Percentiles rank a stretch among this genome's conserved stretches.
phyloP scores from a whole-genome alignment of 2,329 filamentous ascomycete species.

The Cadophora malorum region DNA sequence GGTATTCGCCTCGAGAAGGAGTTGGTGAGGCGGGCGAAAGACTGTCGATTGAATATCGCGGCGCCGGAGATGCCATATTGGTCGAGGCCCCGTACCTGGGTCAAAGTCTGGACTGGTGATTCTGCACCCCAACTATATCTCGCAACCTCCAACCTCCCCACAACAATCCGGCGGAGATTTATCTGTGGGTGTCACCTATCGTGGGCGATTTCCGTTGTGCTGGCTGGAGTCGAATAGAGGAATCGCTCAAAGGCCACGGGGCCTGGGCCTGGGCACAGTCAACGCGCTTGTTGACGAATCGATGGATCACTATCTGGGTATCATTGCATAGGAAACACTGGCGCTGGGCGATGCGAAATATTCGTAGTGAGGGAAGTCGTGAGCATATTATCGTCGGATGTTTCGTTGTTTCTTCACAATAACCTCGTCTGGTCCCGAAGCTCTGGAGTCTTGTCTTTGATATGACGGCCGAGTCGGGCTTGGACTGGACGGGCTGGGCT shows the following conservation, averaged over 20 bases:
- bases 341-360: constrained; percentile 1
- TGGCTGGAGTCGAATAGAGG: not conserved
- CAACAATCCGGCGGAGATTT: not conserved
- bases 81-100: not conserved
- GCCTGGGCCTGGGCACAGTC: not conserved
- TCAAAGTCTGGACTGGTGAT: too few species aligned
- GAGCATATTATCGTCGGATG: constrained; percentile 12
- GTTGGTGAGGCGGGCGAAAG: constrained; percentile 49
- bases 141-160: constrained; percentile 38
- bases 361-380: constrained; percentile 2
- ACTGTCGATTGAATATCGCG: constrained; percentile 56
- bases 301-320: constrained; percentile 41
- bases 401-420: not conserved
- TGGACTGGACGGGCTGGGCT: not conserved
- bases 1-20: constrained; percentile 53
- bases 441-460: not conserved
- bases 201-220: constrained; percentile 1
- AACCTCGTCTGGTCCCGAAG: not conserved
- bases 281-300: constrained; percentile 34
- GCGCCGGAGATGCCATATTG: constrained; percentile 51
- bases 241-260: constrained; percentile 15
- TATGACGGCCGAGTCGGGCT: not conserved
- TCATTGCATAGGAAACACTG: constrained; percentile 40
- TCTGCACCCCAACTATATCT: constrained; percentile 18
- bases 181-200: not conserved